Evolutionary conservation across 2,329 filamentous ascomycete genomes (phyloP), one percentile per base, ranked within the genome.

Genomic region (Periconia macrospinosa): DNA sequence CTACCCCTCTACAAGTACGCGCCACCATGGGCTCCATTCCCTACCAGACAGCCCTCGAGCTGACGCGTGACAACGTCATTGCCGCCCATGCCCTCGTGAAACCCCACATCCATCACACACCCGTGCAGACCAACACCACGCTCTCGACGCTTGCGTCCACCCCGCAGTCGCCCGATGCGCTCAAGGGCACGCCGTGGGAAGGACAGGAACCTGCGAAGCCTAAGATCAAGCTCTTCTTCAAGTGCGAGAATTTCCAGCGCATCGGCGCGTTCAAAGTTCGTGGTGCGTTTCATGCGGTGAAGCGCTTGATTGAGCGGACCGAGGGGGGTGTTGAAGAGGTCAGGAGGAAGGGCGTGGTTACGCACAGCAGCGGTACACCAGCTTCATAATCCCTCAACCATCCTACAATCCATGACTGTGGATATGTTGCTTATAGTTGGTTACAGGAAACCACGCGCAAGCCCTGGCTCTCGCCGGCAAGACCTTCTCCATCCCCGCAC

Each of bases 201-300:
- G 82, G 81, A 6, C 76, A 80, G 40, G 67, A 70, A n/a, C 81
- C 86, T 0, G 84, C 88, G 1, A 77, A 71, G 3, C 91, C 91
- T 0, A 83, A 77, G 47, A 77, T 96, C 40, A 81, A 85, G 13
- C 80, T 97, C 49, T 94, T 90, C 79, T 96, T 97, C 83, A 97
- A 97, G 78, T 95, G 91, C 74, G 93, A 97, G 79, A 97, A 97
- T 74, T 79, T 91, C 54, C 94, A 97, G 78, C 86, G 86, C 51
- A 86, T 95, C 50, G 94, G 93, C 48, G 93, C 93, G 1, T 97
- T 97, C 80, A 97, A 97, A 77, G 89, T 86, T 15, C 81, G 93
- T 7, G 94, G 93, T 6, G 93, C 92, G 0, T 97, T 96, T 64
- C 91, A 97, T 74, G 92, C 92, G 0, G 70, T 96, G 37, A 82